These are phyloP conservation scores for Pseudopyricularia javanii DNA, from an alignment of 2,329 filamentous ascomycete species.

Conservation along the genomic window DNA sequence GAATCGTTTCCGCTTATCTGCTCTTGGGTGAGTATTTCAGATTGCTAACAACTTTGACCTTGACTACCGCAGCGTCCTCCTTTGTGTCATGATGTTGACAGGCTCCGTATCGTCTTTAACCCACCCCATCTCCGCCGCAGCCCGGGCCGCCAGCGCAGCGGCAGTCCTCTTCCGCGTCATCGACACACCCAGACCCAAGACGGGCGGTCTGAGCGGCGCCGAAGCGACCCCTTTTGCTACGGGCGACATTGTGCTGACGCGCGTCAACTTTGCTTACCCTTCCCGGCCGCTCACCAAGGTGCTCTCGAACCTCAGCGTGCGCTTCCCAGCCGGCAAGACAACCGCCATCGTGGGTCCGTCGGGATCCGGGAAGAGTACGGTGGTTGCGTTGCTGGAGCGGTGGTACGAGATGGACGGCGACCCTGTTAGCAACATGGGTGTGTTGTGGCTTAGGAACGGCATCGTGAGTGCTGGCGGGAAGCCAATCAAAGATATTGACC, in stretches of 20 bases:
- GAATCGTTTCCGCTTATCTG: too few relatives aligned
- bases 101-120: conserved; percentile 43
- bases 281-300: conserved; percentile 31
- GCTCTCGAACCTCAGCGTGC: conserved; percentile 35
- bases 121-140: conserved; percentile 40
- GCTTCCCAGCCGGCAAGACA: conserved; percentile 53
- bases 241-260: conserved; percentile 44
- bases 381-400: conserved; percentile 55
- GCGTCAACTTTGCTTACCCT: conserved; percentile 58
- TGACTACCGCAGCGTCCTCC: conserved; percentile 29
- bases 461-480: conserved; percentile 11
- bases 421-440: conserved; percentile 15
- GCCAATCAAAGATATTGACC: conserved; percentile 33
- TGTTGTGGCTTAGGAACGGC: conserved; percentile 12
- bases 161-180: conserved; percentile 43
- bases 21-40: too few relatives aligned
- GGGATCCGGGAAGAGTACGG: conserved; percentile 72
- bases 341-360: conserved; percentile 74
- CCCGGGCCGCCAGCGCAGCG: conserved; percentile 41
- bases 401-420: conserved; percentile 52
- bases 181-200: conserved; percentile 24
- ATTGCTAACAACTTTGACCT: neutral
- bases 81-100: conserved; percentile 46
- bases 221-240: conserved; percentile 26
- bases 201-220: conserved; percentile 25